phyloP scores from a whole-genome alignment of 2,329 filamentous ascomycete species.

The Fusarium agapanthi region DNA sequence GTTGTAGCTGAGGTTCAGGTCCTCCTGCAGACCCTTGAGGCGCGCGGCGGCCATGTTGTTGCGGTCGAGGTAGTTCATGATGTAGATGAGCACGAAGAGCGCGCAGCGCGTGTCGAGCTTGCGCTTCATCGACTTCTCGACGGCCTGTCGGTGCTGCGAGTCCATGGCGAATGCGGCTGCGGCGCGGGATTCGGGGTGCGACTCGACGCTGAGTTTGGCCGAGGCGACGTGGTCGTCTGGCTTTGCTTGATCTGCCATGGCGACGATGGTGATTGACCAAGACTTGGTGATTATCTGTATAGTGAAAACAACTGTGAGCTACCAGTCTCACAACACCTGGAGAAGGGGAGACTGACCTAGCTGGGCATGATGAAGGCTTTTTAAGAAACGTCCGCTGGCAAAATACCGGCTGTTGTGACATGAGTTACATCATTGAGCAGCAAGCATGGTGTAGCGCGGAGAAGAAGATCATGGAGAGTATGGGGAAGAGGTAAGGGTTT shows the following conservation, averaged over 20 bases:
- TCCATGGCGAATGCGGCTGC: constrained; percentile 38
- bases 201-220: constrained; percentile 32
- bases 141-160: constrained; percentile 59
- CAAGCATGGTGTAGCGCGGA: constrained; percentile 5
- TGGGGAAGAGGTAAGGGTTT: constrained; percentile 14
- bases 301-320: not conserved
- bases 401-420: not conserved
- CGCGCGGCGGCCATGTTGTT: constrained; percentile 75
- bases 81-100: constrained; percentile 78
- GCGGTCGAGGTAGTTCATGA: constrained; percentile 75
- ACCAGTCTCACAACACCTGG: constrained; percentile 2
- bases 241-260: constrained; percentile 18
- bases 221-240: constrained; percentile 28
- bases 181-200: constrained; percentile 12
- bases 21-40: constrained; percentile 70
- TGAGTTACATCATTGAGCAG: constrained; percentile 16
- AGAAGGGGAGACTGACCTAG: not conserved
- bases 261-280: not conserved
- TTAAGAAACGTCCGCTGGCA: not conserved
- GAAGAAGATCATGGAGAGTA: constrained; percentile 8
- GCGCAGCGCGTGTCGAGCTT: constrained; percentile 76
- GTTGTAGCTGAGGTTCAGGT: constrained; percentile 63
- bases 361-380: not conserved
- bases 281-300: no score
- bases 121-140: constrained; percentile 72